phyloP scores from a whole-genome alignment of 2,329 filamentous ascomycete genomes.

The Talaromyces sp. region DNA sequence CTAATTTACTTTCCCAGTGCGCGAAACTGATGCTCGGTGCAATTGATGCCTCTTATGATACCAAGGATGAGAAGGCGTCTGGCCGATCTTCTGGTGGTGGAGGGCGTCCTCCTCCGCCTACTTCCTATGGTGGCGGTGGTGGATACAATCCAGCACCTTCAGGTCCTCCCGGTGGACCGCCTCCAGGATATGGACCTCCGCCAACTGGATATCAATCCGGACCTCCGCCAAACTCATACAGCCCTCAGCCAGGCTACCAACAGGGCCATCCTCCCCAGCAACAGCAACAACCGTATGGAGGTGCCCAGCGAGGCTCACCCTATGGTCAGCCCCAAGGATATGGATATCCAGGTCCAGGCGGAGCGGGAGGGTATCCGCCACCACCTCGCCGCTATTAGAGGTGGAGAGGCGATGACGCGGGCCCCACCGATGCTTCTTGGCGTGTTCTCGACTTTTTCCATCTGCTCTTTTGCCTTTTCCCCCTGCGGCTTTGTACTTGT shows the following conservation, averaged over 20 bases:
- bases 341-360: constrained; percentile 3
- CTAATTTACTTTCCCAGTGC: constrained; percentile 40
- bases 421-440: neutral
- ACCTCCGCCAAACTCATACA: neutral
- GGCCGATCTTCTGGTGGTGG: constrained; percentile 32
- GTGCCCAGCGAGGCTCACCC: constrained; percentile 4
- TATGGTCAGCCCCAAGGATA: constrained; percentile 18
- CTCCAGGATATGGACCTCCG: constrained; percentile 2
- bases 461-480: constrained; percentile 1
- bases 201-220: constrained; percentile 2
- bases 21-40: constrained; percentile 69
- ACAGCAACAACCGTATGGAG: neutral
- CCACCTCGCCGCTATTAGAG: constrained; percentile 29
- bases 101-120: constrained; percentile 26
- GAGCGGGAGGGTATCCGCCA: constrained; percentile 19
- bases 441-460: constrained; percentile 4
- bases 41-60: constrained; percentile 67
- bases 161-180: constrained; percentile 20
- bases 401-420: no score
- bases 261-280: neutral
- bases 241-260: constrained; percentile 2
- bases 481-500: neutral
- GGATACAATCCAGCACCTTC: constrained; percentile 28
- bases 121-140: constrained; percentile 44
- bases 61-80: constrained; percentile 63